phyloP scores from a whole-genome alignment of 1,284 basidiomycete species.

The Termitomyces sp. region DNA sequence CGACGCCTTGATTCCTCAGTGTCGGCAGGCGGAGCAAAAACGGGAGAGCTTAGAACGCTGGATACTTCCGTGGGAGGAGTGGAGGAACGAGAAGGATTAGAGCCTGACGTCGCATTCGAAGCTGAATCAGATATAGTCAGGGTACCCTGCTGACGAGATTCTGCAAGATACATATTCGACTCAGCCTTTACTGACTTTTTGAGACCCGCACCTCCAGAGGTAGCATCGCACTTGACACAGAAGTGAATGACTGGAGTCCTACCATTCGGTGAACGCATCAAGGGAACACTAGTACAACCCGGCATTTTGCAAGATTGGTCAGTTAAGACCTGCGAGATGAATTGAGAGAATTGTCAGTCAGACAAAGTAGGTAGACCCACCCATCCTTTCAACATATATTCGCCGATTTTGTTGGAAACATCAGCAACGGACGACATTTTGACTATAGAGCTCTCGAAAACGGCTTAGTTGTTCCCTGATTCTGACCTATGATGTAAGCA shows the following conservation, averaged over 20 bases:
- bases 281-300: slow-evolving; percentile 58
- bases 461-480: too few relatives aligned
- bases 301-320: slow-evolving; percentile 53
- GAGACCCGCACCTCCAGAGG: slow-evolving; percentile 28
- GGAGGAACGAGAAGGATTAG: slow-evolving; percentile 53
- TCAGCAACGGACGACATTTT: slow-evolving; percentile 51
- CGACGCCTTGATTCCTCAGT: slow-evolving; percentile 60
- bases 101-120: slow-evolving; percentile 44
- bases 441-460: not conserved
- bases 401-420: slow-evolving; percentile 56
- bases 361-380: slow-evolving; percentile 31
- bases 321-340: slow-evolving; percentile 51
- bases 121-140: slow-evolving; percentile 26
- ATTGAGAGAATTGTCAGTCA: slow-evolving; percentile 11
- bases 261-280: slow-evolving; percentile 62
- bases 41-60: slow-evolving; percentile 52
- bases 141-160: slow-evolving; percentile 7
- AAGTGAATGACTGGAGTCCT: slow-evolving; percentile 43
- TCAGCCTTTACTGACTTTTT: not conserved
- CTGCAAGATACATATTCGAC: slow-evolving; percentile 2
- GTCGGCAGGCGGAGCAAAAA: slow-evolving; percentile 55
- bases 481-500: not conserved
- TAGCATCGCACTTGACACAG: slow-evolving; percentile 58
- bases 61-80: slow-evolving; percentile 74
- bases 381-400: slow-evolving; percentile 77